Base-by-base conservation (phyloP, 345 rosid genomes). In the Balakata baccata region DNA sequence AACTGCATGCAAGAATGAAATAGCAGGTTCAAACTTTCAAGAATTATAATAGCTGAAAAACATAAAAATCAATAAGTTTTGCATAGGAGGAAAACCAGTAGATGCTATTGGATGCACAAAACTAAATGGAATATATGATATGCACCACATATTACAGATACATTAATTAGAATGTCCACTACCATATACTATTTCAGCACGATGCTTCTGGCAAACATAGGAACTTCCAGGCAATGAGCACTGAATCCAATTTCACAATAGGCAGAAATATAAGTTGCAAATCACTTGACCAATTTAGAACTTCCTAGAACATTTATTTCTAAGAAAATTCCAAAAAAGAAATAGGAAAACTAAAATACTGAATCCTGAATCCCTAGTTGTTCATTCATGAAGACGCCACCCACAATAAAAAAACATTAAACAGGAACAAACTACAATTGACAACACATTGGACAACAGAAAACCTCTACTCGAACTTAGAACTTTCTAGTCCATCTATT, bases 391-490 rank as follows among this genome's bases (percentile, higher is more conserved):
- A 2, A 29, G 34, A 29, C 1, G 34, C 34, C 34, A 29, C 34
- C 34, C 34, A 29, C 34, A n/a, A n/a, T n/a, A n/a, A 29, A 29
- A 29, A 29, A 29, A 2, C 34, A 29, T 2, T 29, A 29, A 29
- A 29, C 34, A 29, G 34, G 34, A 29, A 29, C 34, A 29, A 29
- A 29, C 34, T 29, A 29, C 47, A 1, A 43, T 43, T 43, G 47
- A 64, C 60, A 20, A 4, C 39, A 65, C 20, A 54, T 22, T 12
- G 53, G 29, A 66, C 61, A 41, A 37, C n/a, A 38, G 4, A 52
- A 58, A 22, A 58, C 59, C 37, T 70, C 17, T 18, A 50, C 72
- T 49, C 50, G 52, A 74, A 57, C 51, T 52, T 46, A 38, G 29
- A 59, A 65, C 65, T 29, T 60, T 60, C 38, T 3, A 6, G 7